Evolutionary conservation across 1,284 basidiomycete genomes (phyloP).

Genomic region (Ceratobasidium theobromae): DNA sequence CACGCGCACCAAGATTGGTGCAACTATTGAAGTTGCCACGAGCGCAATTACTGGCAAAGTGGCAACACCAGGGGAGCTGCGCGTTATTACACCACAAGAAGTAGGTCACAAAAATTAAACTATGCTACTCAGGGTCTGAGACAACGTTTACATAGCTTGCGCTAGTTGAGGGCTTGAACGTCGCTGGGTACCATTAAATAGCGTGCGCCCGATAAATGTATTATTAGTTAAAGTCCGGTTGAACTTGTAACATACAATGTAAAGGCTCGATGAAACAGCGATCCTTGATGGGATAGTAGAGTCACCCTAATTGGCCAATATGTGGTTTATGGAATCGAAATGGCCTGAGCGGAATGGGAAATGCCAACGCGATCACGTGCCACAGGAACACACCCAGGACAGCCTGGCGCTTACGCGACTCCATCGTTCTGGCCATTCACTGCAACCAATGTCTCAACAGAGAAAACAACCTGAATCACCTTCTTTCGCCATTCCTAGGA

Average conservation of each 20-base stretch:
- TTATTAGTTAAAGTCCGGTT: background rate
- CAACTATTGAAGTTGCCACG: slow-evolving; percentile 55
- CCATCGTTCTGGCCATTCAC: background rate
- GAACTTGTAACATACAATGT: background rate
- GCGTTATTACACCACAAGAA: slow-evolving; percentile 63
- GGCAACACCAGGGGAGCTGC: slow-evolving; percentile 62
- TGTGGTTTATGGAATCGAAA: background rate
- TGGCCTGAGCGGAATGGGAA: background rate
- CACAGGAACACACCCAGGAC: background rate
- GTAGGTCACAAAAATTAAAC: slow-evolving; percentile 43
- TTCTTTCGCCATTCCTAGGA: slow-evolving; percentile 17
- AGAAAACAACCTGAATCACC: slow-evolving; percentile 11
- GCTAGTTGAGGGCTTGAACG: slow-evolving; percentile 28
- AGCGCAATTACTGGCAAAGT: slow-evolving; percentile 57
- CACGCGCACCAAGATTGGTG: slow-evolving; percentile 55
- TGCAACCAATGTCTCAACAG: background rate
- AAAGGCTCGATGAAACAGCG: background rate
- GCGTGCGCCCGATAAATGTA: background rate
- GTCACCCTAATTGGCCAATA: background rate
- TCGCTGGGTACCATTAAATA: background rate
- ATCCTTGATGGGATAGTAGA: background rate
- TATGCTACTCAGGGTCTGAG: background rate
- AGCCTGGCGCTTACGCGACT: background rate
- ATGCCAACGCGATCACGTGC: slow-evolving; percentile 32
- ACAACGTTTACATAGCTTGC: slow-evolving; percentile 14